Conservation (phyloP, 1,284 basidiomycete species). For the Ustilago nuda region DNA sequence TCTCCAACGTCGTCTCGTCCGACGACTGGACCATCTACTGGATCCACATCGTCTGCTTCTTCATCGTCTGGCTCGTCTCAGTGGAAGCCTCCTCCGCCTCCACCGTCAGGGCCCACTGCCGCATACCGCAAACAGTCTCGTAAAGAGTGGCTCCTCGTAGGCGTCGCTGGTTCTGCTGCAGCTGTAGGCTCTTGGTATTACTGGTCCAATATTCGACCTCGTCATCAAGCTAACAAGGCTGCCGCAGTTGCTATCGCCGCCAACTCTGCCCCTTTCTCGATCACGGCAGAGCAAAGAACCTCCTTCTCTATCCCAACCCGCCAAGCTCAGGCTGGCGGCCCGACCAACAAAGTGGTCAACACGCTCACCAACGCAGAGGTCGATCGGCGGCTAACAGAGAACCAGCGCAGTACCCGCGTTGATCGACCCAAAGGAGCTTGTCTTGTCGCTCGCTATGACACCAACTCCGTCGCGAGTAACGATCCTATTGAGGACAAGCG, state of each 20-base stretch:
- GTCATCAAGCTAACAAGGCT: conserved; percentile 41
- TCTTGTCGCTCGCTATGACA: conserved; percentile 66
- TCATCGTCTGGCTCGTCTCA: conserved; percentile 29
- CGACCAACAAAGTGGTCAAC: conserved; percentile 60
- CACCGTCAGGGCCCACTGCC: conserved; percentile 38
- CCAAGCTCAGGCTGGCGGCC: conserved; percentile 45
- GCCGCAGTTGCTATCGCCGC: conserved; percentile 37
- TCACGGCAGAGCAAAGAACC: conserved; percentile 45
- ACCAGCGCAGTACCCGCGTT: conserved; percentile 63
- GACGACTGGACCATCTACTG: conserved; percentile 14
- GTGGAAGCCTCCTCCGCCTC: conserved; percentile 51
- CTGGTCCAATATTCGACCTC: conserved; percentile 60
- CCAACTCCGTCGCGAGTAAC: conserved; percentile 66
- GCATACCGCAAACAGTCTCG: conserved; percentile 58
- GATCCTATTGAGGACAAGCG: conserved; percentile 66
- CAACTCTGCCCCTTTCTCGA: conserved; percentile 48
- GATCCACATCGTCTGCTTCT: conserved; percentile 32
- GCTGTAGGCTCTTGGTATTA: conserved; percentile 67
- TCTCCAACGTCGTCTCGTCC: conserved; percentile 21
- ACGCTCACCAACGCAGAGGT: conserved; percentile 62
- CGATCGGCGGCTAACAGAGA: conserved; percentile 58
- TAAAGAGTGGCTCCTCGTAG: conserved; percentile 66
- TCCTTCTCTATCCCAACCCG: conserved; percentile 63
- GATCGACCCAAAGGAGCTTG: conserved; percentile 60
- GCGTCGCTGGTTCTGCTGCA: conserved; percentile 63